Percentiles rank a stretch among this genome's conserved stretches.
phyloP scores from a whole-genome alignment of 2,329 filamentous ascomycete genomes.

The Fusarium multiceps region DNA sequence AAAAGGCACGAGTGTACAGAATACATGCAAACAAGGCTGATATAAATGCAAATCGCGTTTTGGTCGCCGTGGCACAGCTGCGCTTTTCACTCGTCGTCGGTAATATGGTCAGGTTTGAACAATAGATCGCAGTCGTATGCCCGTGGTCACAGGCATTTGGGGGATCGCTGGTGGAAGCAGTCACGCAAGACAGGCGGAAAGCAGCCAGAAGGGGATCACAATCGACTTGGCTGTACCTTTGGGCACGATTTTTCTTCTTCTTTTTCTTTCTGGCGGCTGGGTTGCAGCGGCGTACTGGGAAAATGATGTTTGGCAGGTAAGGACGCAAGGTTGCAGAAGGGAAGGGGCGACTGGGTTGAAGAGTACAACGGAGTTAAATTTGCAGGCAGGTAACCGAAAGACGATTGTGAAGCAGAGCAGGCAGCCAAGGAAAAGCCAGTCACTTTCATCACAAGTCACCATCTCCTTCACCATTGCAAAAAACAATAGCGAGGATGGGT shows the following conservation, averaged over 20 bases:
- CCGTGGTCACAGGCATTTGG: conserved; percentile 43
- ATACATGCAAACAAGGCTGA: conserved; percentile 5
- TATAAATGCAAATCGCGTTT: conserved; percentile 23
- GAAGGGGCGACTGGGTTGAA: conserved; percentile 5
- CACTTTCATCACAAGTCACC: conserved; percentile 24
- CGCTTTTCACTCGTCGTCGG: conserved; percentile 28
- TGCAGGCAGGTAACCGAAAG: conserved; percentile 17
- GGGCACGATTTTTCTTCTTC: conserved; percentile 19
- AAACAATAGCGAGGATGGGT: conserved; percentile 9
- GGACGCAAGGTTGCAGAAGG: conserved; percentile 14
- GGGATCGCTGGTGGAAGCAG: conserved; percentile 37
- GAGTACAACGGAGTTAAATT: conserved; percentile 14
- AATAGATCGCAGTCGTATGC: conserved; percentile 25
- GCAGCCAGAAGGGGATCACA: conserved; percentile 20
- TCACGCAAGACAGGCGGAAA: conserved; percentile 40
- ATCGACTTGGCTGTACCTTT: conserved; percentile 19
- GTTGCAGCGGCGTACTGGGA: conserved; percentile 26
- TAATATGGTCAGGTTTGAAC: conserved; percentile 19
- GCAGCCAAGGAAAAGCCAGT: conserved; percentile 19
- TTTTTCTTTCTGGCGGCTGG: not conserved
- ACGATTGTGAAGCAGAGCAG: conserved; percentile 31
- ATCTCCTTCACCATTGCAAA: conserved; percentile 9
- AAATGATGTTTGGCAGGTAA: conserved; percentile 6
- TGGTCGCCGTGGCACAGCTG: conserved; percentile 34
- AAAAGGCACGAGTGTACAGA: conserved; percentile 2